Base-by-base conservation (phyloP, 768 basidiomycete genomes). In the Tricholoma flavovirens region DNA sequence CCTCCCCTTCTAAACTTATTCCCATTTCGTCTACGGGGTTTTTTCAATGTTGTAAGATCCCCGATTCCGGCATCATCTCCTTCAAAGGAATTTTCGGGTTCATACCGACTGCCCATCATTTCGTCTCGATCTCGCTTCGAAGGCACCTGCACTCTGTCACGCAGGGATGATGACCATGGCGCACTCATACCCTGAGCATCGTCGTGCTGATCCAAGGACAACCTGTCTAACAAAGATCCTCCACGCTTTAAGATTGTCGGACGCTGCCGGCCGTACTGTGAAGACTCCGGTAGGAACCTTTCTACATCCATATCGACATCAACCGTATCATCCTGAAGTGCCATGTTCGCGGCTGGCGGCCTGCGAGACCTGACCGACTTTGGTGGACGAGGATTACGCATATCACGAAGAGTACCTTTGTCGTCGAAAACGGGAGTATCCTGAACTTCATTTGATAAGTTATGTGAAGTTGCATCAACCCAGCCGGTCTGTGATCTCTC, bases 91-190 rank as follows among this genome's bases (percentile, higher is more conserved):
- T 54, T 52, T 24, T 69, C 67, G 22, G 36, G 33, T 22, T 32
- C 46, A 42, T 56, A 61, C 5, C 53, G 45, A 45, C 60, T 50
- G 1, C 56, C 53, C 10, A 45, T 53, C 65, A 71, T 66, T n/a
- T 74, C 73, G 0, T 73, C 71, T 29, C 69, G 65, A 56, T 73
- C 73, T 56, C 76, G 64, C 60, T 77, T 77, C 29, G 72, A 67
- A 8, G 75, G 75, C 21, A 76, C 67, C 45, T 68, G 64, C 2
- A 76, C 68, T 52, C 76, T 64, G 42, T 76, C 75, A 24, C 71
- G 68, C 56, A 77, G 62, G 2, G 75, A 73, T 19, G 69, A 58
- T 14, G 69, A 58, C 14, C 50, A 54, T 24, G 53, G 49, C 5
- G 32, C 24, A 24, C 56, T 61, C 29, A 57, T 40, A 11, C 55